Conservation (phyloP, 352 stramenopile genomes). For the Nothophytophthora sp. region DNA sequence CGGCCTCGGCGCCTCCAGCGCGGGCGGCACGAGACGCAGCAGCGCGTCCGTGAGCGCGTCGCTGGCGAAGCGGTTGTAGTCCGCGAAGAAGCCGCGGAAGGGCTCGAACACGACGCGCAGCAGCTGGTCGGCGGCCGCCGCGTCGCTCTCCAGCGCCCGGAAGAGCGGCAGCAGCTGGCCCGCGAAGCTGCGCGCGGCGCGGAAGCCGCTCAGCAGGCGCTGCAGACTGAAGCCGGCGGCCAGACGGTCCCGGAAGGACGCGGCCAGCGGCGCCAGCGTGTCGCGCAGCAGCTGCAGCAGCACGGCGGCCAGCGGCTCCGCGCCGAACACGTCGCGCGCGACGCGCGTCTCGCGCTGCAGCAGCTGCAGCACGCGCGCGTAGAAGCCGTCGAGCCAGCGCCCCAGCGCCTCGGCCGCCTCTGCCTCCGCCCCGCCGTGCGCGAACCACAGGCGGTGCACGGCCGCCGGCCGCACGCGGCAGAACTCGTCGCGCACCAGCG, state of each 20-base stretch:
- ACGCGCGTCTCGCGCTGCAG: slow-evolving; percentile 52
- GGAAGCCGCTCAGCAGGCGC: slow-evolving; percentile 43
- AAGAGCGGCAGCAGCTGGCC: slow-evolving; percentile 46
- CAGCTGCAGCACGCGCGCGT: slow-evolving; percentile 52
- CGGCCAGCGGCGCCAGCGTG: slow-evolving; percentile 46
- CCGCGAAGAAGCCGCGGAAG: slow-evolving; percentile 55
- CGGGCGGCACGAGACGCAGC: slow-evolving; percentile 40
- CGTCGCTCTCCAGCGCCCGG: slow-evolving; percentile 30
- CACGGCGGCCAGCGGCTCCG: slow-evolving; percentile 21
- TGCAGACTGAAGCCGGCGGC: slow-evolving; percentile 29
- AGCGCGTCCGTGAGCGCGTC: slow-evolving; percentile 42
- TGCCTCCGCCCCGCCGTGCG: slow-evolving; percentile 31
- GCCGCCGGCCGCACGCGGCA: slow-evolving; percentile 41
- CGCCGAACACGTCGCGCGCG: slow-evolving; percentile 49
- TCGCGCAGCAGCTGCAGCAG: slow-evolving; percentile 49
- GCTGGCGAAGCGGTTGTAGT: slow-evolving; percentile 49
- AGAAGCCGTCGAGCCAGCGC: slow-evolving; percentile 60
- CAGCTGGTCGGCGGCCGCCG: slow-evolving; percentile 9
- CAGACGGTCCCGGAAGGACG: slow-evolving; percentile 59
- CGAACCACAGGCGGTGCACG: slow-evolving; percentile 62
- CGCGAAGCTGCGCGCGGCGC: slow-evolving; percentile 46
- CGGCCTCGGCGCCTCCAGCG: slow-evolving; percentile 21
- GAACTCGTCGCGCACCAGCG: slow-evolving; percentile 50
- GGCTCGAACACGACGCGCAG: slow-evolving; percentile 43
- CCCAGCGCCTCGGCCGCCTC: slow-evolving; percentile 20